These are phyloP conservation scores for Candolleomyces eurysporus DNA, from an alignment of 768 basidiomycete genomes.

Conservation along the genomic window DNA sequence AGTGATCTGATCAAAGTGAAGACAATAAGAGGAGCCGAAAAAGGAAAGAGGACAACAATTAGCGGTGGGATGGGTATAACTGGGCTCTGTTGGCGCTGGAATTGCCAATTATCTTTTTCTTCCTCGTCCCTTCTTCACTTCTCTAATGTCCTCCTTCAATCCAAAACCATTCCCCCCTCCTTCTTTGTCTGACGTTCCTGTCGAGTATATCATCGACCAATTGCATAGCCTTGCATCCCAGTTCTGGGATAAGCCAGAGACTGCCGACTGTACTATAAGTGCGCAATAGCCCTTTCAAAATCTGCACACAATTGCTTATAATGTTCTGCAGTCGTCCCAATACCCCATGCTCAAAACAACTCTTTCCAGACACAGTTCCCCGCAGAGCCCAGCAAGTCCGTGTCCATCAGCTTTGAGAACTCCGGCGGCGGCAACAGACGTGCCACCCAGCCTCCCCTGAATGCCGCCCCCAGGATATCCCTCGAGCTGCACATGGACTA, in stretches of 20 bases:
- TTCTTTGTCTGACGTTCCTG: conserved; percentile 59
- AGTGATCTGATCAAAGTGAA: conserved; percentile 16
- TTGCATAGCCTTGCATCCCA: conserved; percentile 62
- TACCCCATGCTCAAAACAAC: conserved; percentile 37
- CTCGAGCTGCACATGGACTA: conserved; percentile 81
- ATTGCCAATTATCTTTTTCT: conserved; percentile 5
- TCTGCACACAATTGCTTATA: conserved; percentile 1
- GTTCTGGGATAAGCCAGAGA: conserved; percentile 76
- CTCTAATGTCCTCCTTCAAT: conserved; percentile 40
- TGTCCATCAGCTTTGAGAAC: conserved; percentile 36
- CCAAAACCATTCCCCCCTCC: conserved; percentile 65
- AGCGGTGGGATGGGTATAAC: conserved; percentile 17
- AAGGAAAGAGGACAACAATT: conserved; percentile 39
- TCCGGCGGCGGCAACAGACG: conserved; percentile 45
- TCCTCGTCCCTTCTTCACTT: not conserved
- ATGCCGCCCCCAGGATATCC: conserved; percentile 54
- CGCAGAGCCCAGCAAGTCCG: conserved; percentile 26
- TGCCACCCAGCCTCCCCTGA: conserved; percentile 47
- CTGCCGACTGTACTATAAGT: conserved; percentile 80
- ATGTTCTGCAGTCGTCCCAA: conserved; percentile 43
- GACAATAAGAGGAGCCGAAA: conserved; percentile 40
- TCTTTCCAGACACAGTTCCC: conserved; percentile 29
- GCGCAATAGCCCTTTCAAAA: conserved; percentile 17
- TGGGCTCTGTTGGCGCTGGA: conserved; percentile 10
- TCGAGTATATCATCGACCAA: conserved; percentile 71